phyloP scores from a whole-genome alignment of 345 rosid genomes.

The Linum trigynum region DNA sequence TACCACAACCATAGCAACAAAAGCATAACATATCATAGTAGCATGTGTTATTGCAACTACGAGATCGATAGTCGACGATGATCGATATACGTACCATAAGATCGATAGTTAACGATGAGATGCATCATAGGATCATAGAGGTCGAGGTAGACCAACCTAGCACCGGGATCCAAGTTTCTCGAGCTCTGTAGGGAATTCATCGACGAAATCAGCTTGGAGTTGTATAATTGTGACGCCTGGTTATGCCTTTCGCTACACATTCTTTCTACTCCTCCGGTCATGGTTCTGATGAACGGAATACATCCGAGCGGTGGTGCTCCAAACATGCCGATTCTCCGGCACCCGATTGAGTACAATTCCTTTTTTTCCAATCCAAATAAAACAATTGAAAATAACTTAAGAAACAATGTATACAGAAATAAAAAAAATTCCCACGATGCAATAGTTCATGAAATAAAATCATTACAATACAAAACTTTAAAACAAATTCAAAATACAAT shows the following conservation, averaged over 20 bases:
- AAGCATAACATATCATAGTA: too few species aligned
- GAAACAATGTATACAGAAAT: neutral
- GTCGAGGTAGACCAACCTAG: neutral
- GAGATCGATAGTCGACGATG: too few species aligned
- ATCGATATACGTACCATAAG: neutral
- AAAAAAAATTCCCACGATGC: neutral
- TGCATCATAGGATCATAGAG: neutral
- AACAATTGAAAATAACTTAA: neutral
- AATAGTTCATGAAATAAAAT: neutral
- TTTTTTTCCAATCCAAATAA: neutral
- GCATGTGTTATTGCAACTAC: too few species aligned
- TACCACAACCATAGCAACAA: neutral
- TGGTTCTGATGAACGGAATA: neutral
- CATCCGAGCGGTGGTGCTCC: conserved; percentile 1
- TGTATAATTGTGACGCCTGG: neutral
- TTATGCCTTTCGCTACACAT: neutral
- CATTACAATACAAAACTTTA: too few species aligned
- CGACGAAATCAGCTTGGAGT: neutral
- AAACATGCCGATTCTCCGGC: neutral
- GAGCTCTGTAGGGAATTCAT: neutral
- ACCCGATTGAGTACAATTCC: neutral
- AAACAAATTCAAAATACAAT: too few species aligned
- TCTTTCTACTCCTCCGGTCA: neutral
- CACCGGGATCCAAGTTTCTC: neutral
- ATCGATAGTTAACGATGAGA: neutral